Conservation (phyloP, 2,329 filamentous ascomycete genomes). For the Colletotrichum somersetense region DNA sequence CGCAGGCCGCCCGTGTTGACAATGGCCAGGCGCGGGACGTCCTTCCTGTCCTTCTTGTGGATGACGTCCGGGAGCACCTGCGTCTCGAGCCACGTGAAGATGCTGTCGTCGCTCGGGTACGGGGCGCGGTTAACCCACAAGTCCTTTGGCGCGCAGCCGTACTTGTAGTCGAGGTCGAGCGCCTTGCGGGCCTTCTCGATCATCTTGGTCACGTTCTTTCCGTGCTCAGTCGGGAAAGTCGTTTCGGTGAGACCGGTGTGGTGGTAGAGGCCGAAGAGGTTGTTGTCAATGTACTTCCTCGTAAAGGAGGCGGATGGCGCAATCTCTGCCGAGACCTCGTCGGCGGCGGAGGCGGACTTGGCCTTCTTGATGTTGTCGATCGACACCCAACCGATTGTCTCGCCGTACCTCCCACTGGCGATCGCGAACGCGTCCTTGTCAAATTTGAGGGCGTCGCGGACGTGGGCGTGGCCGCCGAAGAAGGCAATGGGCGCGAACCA, state of each 20-base stretch:
- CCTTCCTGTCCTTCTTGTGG: conserved; percentile 66
- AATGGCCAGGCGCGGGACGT: conserved; percentile 77
- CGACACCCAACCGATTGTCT: conserved; percentile 95
- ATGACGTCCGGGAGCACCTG: conserved; percentile 79
- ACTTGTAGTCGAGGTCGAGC: conserved; percentile 78
- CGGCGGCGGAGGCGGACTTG: conserved; percentile 42
- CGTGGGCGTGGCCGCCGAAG: conserved; percentile 91
- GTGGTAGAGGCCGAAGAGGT: conserved; percentile 84
- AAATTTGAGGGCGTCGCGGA: conserved; percentile 85
- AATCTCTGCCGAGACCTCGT: conserved; percentile 48
- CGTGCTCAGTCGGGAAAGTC: conserved; percentile 82
- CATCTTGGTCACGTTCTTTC: conserved; percentile 76
- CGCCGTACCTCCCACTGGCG: conserved; percentile 91
- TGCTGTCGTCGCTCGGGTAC: conserved; percentile 79
- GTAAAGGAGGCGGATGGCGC: conserved; percentile 68
- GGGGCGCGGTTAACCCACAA: conserved; percentile 85
- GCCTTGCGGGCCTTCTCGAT: conserved; percentile 78
- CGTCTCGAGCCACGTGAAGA: conserved; percentile 85
- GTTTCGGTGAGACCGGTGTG: conserved; percentile 80
- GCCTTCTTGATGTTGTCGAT: conserved; percentile 72
- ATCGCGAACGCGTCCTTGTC: conserved; percentile 83
- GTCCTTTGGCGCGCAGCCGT: conserved; percentile 85
- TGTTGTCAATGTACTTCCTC: conserved; percentile 93
- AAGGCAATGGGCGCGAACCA: conserved; percentile 90
- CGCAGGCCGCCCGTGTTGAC: conserved; percentile 92